phyloP scores from a whole-genome alignment of 805 yeast genomes.

The Metschnikowia lochheadii region DNA sequence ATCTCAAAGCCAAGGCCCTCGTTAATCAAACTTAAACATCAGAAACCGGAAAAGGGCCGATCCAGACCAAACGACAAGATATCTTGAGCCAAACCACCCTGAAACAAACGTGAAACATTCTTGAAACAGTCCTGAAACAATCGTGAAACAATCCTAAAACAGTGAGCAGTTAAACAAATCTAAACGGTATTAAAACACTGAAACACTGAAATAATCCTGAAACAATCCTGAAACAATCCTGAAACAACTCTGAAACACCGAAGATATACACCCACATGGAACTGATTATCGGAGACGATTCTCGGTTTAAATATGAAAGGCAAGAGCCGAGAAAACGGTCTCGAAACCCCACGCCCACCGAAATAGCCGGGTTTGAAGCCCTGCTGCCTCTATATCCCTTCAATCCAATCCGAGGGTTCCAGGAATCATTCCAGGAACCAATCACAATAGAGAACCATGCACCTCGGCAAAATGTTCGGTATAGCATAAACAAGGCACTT shows the following conservation, averaged over 20 bases:
- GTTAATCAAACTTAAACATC: too few species aligned
- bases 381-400: not conserved
- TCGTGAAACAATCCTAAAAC: not conserved
- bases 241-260: too few species aligned
- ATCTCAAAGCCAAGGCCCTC: too few species aligned
- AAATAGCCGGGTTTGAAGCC: not conserved
- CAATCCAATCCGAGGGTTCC: not conserved
- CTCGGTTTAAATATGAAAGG: slow-evolving; percentile 30
- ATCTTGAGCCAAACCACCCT: too few species aligned
- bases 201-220: too few species aligned
- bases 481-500: not conserved
- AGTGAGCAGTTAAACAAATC: too few species aligned
- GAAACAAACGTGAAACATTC: too few species aligned
- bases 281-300: slow-evolving; percentile 5
- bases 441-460: not conserved
- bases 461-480: not conserved
- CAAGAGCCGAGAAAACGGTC: slow-evolving; percentile 26
- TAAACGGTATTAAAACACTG: too few species aligned
- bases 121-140: not conserved
- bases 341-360: slow-evolving; percentile 30
- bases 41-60: too few species aligned
- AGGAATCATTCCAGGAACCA: not conserved
- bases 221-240: not conserved
- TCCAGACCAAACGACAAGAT: too few species aligned
- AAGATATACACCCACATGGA: too few species aligned